These are phyloP conservation scores for Dovyalis caffra DNA, from an alignment of 345 rosid species.

Conservation along the genomic window DNA sequence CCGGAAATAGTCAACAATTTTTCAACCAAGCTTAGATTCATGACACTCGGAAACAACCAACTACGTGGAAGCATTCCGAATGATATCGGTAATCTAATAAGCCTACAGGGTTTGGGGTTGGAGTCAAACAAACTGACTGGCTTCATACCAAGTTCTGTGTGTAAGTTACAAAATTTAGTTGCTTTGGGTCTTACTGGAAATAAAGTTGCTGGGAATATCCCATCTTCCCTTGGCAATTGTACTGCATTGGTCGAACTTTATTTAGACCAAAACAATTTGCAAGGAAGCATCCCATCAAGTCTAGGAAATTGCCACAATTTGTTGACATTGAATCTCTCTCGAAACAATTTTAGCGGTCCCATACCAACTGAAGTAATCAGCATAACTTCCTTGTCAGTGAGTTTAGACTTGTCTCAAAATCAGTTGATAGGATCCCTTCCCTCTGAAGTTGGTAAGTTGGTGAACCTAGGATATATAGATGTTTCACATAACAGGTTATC, in stretches of 20 bases:
- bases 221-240: conserved; percentile 3
- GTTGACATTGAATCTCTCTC: neutral
- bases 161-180: neutral
- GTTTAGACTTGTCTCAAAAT: neutral
- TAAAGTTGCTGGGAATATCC: conserved; percentile 7
- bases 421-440: conserved; percentile 6
- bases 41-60: neutral
- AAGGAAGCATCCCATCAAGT: conserved; percentile 17
- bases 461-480: neutral
- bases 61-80: neutral
- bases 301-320: neutral
- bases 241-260: neutral
- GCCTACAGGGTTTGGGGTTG: neutral
- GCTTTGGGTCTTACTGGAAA: neutral
- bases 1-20: neutral
- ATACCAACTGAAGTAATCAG: conserved; percentile 2
- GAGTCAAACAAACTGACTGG: conserved; percentile 10
- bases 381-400: neutral
- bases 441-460: neutral
- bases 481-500: conserved; percentile 1
- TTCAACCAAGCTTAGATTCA: neutral
- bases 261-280: neutral
- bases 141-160: neutral
- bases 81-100: conserved; percentile 9
- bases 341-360: conserved; percentile 2